These are phyloP conservation scores for Rusavskia elegans DNA, from an alignment of 495 filamentous ascomycete genomes.

Conservation along the genomic window DNA sequence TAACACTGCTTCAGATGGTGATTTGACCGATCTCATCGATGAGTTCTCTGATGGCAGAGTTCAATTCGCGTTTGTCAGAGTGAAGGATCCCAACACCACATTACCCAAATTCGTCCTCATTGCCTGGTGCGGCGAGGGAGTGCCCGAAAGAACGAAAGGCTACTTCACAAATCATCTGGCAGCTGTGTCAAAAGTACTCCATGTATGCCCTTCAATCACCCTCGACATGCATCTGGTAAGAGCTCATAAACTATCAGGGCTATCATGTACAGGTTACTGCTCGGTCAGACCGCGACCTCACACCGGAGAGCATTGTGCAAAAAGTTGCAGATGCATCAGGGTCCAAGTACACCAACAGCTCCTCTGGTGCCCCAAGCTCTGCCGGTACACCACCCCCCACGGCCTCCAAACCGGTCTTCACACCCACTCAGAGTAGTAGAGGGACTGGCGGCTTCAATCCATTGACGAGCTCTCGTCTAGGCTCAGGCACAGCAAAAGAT, in stretches of 20 bases:
- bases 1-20: slow-evolving; percentile 51
- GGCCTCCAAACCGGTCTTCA: slow-evolving; percentile 78
- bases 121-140: slow-evolving; percentile 94
- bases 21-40: slow-evolving; percentile 85
- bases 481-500: slow-evolving; percentile 23
- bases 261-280: slow-evolving; percentile 97
- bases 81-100: slow-evolving; percentile 84
- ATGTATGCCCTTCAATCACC: slow-evolving; percentile 28
- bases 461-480: slow-evolving; percentile 34
- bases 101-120: slow-evolving; percentile 89
- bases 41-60: slow-evolving; percentile 94
- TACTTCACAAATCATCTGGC: slow-evolving; percentile 93
- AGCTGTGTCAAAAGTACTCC: slow-evolving; percentile 75
- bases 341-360: slow-evolving; percentile 64
- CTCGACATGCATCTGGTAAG: not conserved
- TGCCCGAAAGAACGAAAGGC: slow-evolving; percentile 94
- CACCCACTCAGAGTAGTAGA: slow-evolving; percentile 54
- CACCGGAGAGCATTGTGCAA: slow-evolving; percentile 72
- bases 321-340: slow-evolving; percentile 95
- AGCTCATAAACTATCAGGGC: slow-evolving; percentile 32
- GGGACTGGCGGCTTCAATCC: slow-evolving; percentile 47
- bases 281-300: slow-evolving; percentile 74
- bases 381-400: slow-evolving; percentile 48
- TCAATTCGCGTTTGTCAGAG: slow-evolving; percentile 92
- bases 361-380: slow-evolving; percentile 23